These are phyloP conservation scores for Neocatenulostroma microsporum DNA, from an alignment of 2,329 filamentous ascomycete genomes.

Conservation along the genomic window DNA sequence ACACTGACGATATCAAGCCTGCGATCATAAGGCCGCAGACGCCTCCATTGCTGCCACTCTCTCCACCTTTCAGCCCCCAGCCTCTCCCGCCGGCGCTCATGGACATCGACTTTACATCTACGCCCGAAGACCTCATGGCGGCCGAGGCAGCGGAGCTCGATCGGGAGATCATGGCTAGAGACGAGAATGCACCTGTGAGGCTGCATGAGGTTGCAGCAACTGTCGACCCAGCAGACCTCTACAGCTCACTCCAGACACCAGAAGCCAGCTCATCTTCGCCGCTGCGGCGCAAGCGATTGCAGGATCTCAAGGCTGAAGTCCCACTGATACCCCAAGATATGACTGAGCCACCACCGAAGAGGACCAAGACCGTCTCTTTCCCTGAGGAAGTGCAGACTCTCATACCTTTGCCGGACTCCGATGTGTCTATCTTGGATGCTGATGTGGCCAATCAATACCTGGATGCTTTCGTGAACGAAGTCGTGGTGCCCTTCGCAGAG, in stretches of 20 bases:
- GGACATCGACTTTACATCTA: conserved; percentile 27
- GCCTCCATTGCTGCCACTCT: conserved; percentile 42
- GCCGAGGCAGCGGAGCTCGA: conserved; percentile 18
- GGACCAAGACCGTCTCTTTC: conserved; percentile 35
- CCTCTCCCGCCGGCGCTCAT: conserved; percentile 8
- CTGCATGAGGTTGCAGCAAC: too few relatives aligned
- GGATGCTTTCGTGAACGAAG: conserved; percentile 28
- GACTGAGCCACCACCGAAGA: conserved; percentile 32
- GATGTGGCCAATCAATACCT: conserved; percentile 24
- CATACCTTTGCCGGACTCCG: conserved; percentile 26
- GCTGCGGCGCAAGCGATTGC: conserved; percentile 26
- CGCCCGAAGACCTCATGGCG: conserved; percentile 23
- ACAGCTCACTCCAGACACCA: neutral
- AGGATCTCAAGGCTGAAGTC: conserved; percentile 39
- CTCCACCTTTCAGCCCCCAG: conserved; percentile 33
- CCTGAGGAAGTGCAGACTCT: conserved; percentile 30
- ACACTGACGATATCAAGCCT: too few relatives aligned
- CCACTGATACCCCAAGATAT: conserved; percentile 38
- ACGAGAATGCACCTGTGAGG: too few relatives aligned
- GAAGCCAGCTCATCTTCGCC: conserved; percentile 17
- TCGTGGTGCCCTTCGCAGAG: conserved; percentile 32
- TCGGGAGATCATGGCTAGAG: conserved; percentile 17
- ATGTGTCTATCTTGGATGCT: conserved; percentile 13
- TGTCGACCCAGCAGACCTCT: too few relatives aligned
- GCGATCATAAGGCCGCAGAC: conserved; percentile 35